Evolutionary conservation across 257 asterid species (phyloP).

Genomic region (Rehmannia glutinosa): DNA sequence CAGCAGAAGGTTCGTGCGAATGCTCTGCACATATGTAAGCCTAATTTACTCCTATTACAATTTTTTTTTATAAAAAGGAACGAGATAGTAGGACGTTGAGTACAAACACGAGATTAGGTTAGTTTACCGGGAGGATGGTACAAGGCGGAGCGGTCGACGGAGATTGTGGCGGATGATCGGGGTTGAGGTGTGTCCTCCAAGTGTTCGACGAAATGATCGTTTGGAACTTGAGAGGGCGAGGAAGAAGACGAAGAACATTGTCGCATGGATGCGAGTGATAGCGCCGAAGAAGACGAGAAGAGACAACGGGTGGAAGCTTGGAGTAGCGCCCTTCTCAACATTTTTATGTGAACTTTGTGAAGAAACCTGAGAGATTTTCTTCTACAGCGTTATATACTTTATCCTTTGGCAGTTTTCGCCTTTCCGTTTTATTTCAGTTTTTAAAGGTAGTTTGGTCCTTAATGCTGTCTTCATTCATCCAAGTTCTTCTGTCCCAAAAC

Average conservation of each 20-base stretch:
- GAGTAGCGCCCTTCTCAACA: conserved; percentile 43
- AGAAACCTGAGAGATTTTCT: too few species aligned
- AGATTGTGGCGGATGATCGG: conserved; percentile 50
- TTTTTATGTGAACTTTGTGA: conserved; percentile 11
- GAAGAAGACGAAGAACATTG: conserved; percentile 33
- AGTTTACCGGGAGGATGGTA: conserved; percentile 56
- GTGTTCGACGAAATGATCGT: conserved; percentile 59
- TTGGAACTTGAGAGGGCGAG: conserved; percentile 32
- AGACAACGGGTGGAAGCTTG: conserved; percentile 47
- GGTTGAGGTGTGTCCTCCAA: conserved; percentile 41
- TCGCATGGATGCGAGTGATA: conserved; percentile 11
- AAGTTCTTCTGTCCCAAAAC: too few species aligned
- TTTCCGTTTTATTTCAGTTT: too few species aligned
- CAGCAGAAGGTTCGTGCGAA: conserved; percentile 58
- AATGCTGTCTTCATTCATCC: too few species aligned
- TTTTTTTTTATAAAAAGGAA: too few species aligned
- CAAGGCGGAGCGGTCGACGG: conserved; percentile 82
- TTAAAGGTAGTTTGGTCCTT: too few species aligned
- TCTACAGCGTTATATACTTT: too few species aligned
- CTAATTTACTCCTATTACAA: conserved; percentile 1
- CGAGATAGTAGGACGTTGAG: too few species aligned
- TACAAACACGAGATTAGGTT: background rate
- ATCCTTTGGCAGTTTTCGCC: too few species aligned
- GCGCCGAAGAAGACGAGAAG: conserved; percentile 19
- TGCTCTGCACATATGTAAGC: conserved; percentile 50